Percentiles rank a stretch among this genome's conserved stretches.
These are phyloP conservation scores for Tetrahymena thermophila DNA, from an alignment of 73 alveolate genomes.

Conservation along the genomic window DNA sequence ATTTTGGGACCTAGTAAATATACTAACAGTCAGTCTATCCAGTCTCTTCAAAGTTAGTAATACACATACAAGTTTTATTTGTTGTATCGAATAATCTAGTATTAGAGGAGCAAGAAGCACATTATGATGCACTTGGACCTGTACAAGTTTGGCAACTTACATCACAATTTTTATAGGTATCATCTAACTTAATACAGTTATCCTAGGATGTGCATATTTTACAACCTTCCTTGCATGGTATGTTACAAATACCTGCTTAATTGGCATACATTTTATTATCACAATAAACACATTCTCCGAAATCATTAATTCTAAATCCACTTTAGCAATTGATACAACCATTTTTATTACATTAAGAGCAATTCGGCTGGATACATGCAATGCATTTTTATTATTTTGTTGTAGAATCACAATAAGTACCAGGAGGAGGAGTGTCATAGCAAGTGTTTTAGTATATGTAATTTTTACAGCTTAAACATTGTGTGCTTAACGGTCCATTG, in stretches of 20 bases:
- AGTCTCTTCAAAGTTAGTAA: background rate
- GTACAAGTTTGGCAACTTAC: background rate
- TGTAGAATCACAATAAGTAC: background rate
- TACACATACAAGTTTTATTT: background rate
- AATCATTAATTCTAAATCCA: background rate
- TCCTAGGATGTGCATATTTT: background rate
- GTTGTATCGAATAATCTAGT: background rate
- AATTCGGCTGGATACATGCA: background rate
- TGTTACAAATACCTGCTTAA: background rate
- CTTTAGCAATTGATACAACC: background rate
- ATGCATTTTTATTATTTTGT: background rate
- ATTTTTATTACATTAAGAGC: background rate
- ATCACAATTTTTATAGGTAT: background rate
- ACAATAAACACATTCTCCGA: background rate
- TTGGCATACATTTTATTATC: background rate
- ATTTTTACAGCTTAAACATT: background rate
- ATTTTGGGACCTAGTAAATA: background rate
- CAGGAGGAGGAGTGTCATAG: background rate
- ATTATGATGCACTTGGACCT: background rate
- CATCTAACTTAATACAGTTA: background rate
- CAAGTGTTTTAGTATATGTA: background rate
- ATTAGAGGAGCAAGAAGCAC: background rate
- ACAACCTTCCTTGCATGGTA: background rate
- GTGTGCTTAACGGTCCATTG: background rate
- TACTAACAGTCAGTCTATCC: background rate